These are phyloP conservation scores for Boechera retrofracta DNA, from an alignment of 345 rosid genomes.

Conservation along the genomic window DNA sequence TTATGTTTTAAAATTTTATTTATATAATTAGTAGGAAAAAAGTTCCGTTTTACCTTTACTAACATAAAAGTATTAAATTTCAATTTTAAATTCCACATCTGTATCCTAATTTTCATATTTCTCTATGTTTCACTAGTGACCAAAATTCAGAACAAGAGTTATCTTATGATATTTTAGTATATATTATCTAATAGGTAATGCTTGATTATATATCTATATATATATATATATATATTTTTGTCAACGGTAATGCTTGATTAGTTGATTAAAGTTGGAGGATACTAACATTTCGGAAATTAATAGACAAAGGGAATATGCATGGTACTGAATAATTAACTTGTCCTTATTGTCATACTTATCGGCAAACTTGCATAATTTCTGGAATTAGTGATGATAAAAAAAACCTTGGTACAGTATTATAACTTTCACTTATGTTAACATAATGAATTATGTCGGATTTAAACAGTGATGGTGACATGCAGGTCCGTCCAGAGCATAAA, in stretches of 20 bases:
- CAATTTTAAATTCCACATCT: not conserved
- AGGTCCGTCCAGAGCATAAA: too few species aligned
- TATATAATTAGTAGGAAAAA: not conserved
- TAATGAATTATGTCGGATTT: not conserved
- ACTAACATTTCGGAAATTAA: not conserved
- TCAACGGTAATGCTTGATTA: not conserved
- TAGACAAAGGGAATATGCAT: constrained; percentile 9
- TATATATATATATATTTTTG: not conserved
- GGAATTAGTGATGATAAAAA: constrained; percentile 19
- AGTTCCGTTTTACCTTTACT: not conserved
- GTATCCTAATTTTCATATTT: not conserved
- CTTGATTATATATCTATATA: not conserved
- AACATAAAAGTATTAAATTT: not conserved
- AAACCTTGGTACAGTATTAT: not conserved
- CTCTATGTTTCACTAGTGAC: not conserved
- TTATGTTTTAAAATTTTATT: not conserved
- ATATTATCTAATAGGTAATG: not conserved
- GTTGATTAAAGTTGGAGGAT: constrained; percentile 1
- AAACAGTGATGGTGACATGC: not conserved
- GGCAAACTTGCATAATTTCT: constrained; percentile 32
- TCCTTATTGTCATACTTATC: not conserved
- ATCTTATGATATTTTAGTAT: not conserved
- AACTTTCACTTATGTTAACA: not conserved
- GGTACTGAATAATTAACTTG: constrained; percentile 5
- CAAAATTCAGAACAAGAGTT: not conserved